A percentile compares a stretch with the other conserved stretches of the same genome.
phyloP scores from a whole-genome alignment of 352 stramenopile genomes.

The Phytophthora palmivora region DNA sequence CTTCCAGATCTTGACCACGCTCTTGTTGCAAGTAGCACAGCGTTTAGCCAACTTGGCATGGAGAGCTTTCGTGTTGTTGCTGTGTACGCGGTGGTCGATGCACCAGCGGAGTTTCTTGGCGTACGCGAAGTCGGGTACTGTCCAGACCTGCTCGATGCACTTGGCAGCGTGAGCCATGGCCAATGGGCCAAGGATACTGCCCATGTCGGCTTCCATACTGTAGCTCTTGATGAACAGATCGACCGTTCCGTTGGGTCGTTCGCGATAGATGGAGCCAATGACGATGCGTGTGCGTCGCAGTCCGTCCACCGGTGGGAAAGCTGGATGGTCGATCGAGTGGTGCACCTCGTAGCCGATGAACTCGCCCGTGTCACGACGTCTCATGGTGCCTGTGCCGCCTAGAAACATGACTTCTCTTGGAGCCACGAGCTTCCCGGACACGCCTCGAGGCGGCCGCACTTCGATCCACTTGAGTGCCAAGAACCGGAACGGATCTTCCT shows the following conservation, averaged over 20 bases:
- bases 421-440: conserved; percentile 40
- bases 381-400: conserved; percentile 44
- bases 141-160: conserved; percentile 48
- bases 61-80: conserved; percentile 33
- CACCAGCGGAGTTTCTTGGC: conserved; percentile 48
- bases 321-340: conserved; percentile 60
- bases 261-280: conserved; percentile 41
- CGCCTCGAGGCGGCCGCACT: conserved; percentile 30
- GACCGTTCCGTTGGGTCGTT: conserved; percentile 37
- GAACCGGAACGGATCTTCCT: conserved; percentile 54
- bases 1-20: conserved; percentile 27
- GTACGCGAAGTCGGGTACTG: conserved; percentile 37
- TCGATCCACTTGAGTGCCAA: conserved; percentile 52
- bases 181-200: conserved; percentile 34
- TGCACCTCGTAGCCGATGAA: conserved; percentile 63
- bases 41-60: conserved; percentile 31
- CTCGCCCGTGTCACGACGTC: conserved; percentile 42
- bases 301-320: conserved; percentile 42
- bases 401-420: conserved; percentile 54
- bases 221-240: conserved; percentile 50
- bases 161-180: conserved; percentile 42
- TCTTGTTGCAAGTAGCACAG: conserved; percentile 30
- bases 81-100: conserved; percentile 37
- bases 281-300: conserved; percentile 40
- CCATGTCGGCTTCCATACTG: conserved; percentile 49